These are phyloP conservation scores for Monilinia polystroma DNA, from an alignment of 2,329 filamentous ascomycete genomes.

Conservation along the genomic window DNA sequence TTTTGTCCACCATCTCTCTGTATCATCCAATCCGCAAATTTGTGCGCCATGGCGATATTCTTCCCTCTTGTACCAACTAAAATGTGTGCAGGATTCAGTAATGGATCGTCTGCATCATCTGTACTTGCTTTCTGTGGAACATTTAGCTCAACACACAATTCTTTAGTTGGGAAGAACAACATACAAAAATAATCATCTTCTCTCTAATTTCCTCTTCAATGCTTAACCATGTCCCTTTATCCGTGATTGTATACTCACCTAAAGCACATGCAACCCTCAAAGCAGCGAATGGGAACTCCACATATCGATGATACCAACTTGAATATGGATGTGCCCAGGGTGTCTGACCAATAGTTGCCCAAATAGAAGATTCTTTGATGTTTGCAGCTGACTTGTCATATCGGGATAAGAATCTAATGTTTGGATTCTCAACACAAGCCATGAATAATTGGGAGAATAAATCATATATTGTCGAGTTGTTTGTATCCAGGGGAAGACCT, in stretches of 20 bases:
- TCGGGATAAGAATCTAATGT: slow-evolving; percentile 46
- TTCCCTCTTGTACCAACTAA: slow-evolving; percentile 42
- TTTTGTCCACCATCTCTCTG: slow-evolving; percentile 41
- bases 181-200: slow-evolving; percentile 41
- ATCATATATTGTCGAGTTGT: slow-evolving; percentile 34
- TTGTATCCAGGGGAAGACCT: slow-evolving; percentile 36
- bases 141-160: slow-evolving; percentile 17
- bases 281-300: slow-evolving; percentile 48
- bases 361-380: slow-evolving; percentile 49
- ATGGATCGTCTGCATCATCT: slow-evolving; percentile 42
- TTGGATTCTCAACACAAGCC: slow-evolving; percentile 37
- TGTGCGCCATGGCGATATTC: slow-evolving; percentile 41
- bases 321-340: slow-evolving; percentile 48
- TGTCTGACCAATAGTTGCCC: slow-evolving; percentile 48
- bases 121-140: slow-evolving; percentile 39
- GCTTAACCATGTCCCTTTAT: slow-evolving; percentile 48
- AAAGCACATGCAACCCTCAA: slow-evolving; percentile 45
- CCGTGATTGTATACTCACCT: slow-evolving; percentile 49
- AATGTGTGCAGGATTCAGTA: slow-evolving; percentile 48
- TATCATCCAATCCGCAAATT: slow-evolving; percentile 46
- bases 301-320: slow-evolving; percentile 50
- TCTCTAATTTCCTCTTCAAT: slow-evolving; percentile 41
- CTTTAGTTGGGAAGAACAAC: background rate
- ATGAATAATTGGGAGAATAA: slow-evolving; percentile 43
- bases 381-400: slow-evolving; percentile 52